These are phyloP conservation scores for Acorus gramineus DNA, from an alignment of 106 monocot genomes.

Conservation along the genomic window DNA sequence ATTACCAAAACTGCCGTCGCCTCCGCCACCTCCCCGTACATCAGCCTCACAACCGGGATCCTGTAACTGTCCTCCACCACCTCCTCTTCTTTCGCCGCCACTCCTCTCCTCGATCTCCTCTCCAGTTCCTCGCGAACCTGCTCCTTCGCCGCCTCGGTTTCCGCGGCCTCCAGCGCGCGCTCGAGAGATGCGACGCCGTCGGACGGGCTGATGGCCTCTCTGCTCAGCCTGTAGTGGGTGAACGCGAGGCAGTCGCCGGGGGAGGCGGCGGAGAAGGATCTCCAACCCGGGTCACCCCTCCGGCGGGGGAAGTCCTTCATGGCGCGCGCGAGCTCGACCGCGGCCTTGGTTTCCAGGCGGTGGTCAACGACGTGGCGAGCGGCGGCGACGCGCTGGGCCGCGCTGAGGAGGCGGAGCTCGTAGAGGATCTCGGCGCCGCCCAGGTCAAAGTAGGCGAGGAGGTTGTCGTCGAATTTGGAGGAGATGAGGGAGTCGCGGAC, in stretches of 20 bases:
- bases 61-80: not conserved
- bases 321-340: constrained; percentile 62
- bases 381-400: constrained; percentile 41
- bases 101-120: constrained; percentile 6
- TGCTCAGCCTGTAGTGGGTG: constrained; percentile 52
- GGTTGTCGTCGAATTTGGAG: constrained; percentile 23
- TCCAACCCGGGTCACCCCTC: constrained; percentile 57
- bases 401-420: constrained; percentile 75
- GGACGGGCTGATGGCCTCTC: constrained; percentile 23
- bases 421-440: constrained; percentile 70
- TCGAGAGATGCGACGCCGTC: constrained; percentile 44
- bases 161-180: constrained; percentile 48
- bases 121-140: constrained; percentile 35
- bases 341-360: constrained; percentile 36
- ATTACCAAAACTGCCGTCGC: constrained; percentile 50
- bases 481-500: constrained; percentile 72
- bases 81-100: not conserved
- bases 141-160: constrained; percentile 51
- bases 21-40: constrained; percentile 83
- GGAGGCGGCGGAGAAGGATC: constrained; percentile 33
- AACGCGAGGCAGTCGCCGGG: constrained; percentile 84
- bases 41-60: constrained; percentile 62
- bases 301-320: constrained; percentile 68
- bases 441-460: constrained; percentile 61
- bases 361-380: constrained; percentile 24